Evolutionary conservation across 2,329 filamentous ascomycete genomes (phyloP).

Genomic region (Lomentospora prolificans): DNA sequence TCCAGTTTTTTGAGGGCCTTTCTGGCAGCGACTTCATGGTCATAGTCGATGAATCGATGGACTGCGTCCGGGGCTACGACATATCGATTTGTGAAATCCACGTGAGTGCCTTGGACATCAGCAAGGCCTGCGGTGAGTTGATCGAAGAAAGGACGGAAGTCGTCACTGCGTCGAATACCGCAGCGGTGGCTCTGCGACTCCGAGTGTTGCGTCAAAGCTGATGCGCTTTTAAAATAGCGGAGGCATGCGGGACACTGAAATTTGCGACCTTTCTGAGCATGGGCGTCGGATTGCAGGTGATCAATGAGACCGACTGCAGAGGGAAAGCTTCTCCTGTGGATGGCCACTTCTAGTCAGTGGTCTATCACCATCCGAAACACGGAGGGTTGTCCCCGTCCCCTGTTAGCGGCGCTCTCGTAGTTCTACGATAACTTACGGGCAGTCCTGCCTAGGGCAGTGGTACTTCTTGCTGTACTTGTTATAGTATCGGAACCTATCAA

Average conservation of each 20-base stretch:
- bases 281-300: slow-evolving; percentile 35
- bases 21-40: too few relatives aligned
- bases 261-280: slow-evolving; percentile 22
- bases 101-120: slow-evolving; percentile 19
- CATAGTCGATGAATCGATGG: neutral
- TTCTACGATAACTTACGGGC: slow-evolving; percentile 40
- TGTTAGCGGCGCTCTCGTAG: too few relatives aligned
- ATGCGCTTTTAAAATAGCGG: slow-evolving; percentile 27
- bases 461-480: slow-evolving; percentile 32
- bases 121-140: slow-evolving; percentile 29
- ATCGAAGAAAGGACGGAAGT: slow-evolving; percentile 27
- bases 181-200: slow-evolving; percentile 34
- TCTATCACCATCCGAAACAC: neutral
- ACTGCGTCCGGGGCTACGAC: slow-evolving; percentile 15
- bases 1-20: too few relatives aligned
- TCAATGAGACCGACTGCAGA: slow-evolving; percentile 19
- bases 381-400: too few relatives aligned
- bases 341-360: neutral
- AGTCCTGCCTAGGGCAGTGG: slow-evolving; percentile 42
- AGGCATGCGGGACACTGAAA: slow-evolving; percentile 36
- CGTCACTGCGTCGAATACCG: slow-evolving; percentile 29
- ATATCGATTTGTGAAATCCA: slow-evolving; percentile 14
- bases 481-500: slow-evolving; percentile 37
- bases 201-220: slow-evolving; percentile 36
- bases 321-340: slow-evolving; percentile 30